Base-by-base conservation (phyloP, 192 early-diverging fungal genomes). In the Coemansia erecta region DNA sequence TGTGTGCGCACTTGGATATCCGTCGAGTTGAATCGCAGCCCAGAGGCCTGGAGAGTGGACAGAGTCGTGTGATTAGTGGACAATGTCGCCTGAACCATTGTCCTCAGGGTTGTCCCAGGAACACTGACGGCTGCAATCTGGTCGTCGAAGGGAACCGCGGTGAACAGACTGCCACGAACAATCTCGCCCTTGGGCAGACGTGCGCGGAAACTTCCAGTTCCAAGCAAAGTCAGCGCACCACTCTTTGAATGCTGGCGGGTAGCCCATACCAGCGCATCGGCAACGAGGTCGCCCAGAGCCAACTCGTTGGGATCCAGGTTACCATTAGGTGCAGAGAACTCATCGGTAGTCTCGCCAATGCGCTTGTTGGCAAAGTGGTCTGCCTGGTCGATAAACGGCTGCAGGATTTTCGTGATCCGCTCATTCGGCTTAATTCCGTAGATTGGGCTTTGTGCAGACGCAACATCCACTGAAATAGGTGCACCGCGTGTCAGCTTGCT, bases 111-210 rank as follows among this genome's bases (percentile, higher is more conserved):
- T 1, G 53, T 42, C 47, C 91, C 89, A 8, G 79, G 66, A 54
- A 85, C 58, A 10, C 73, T 56, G 41, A 75, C 68, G 15, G 76
- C 64, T 4, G 77, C 73, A 19, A 90, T 23, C 2, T 58, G 33
- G 61, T 87, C 88, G n/a, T 82, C 85, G 44, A 86, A 90, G 10
- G 91, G 89, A 8, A 89, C 74, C 0, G 83, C 67, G 5, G 72
- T 80, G 49, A 87, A 55, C 52, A 91, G 58, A 46, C 74, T 63
- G 58, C 84, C 84, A 24, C 81, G 59, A 1, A 85, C 84, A 52
- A 93, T 52, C 5, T 80, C 66, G 40, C 87, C 87, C 11, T 31
- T 19, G 15, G 77, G 68, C 11, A 90, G n/a, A 0, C 69, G 72
- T 7, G 75, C 71, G 21, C 89, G 83, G 45, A 92, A 70, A 19